Conservation (phyloP, 2,329 filamentous ascomycete species). For the Exophiala spinifera region DNA sequence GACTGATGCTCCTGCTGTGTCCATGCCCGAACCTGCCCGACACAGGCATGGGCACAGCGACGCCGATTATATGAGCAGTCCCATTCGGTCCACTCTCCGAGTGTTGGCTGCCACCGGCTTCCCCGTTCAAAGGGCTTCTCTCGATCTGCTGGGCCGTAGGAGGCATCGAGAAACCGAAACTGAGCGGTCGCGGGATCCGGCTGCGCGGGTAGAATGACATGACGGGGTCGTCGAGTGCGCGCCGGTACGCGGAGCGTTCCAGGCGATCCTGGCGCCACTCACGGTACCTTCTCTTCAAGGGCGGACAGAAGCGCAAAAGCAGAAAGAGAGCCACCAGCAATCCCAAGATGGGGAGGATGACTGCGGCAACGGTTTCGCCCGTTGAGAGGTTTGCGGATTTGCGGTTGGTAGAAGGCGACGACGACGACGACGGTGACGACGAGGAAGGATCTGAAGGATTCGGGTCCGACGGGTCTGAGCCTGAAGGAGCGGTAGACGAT, state of each 20-base stretch:
- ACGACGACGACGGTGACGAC: slow-evolving; percentile 7
- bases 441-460: background rate
- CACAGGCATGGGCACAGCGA: slow-evolving; percentile 16
- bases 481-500: background rate
- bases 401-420: background rate
- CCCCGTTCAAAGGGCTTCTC: slow-evolving; percentile 20
- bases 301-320: slow-evolving; percentile 17
- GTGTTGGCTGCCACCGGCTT: background rate
- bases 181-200: slow-evolving; percentile 15
- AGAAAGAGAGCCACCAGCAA: slow-evolving; percentile 16
- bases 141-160: slow-evolving; percentile 4
- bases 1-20: background rate
- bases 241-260: slow-evolving; percentile 21
- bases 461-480: slow-evolving; percentile 5
- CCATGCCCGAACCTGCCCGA: slow-evolving; percentile 10
- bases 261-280: slow-evolving; percentile 16
- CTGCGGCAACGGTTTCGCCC: slow-evolving; percentile 17
- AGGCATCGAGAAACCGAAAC: slow-evolving; percentile 19
- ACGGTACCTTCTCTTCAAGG: slow-evolving; percentile 11
- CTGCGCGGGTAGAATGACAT: slow-evolving; percentile 13
- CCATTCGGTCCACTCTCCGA: slow-evolving; percentile 1
- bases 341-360: slow-evolving; percentile 20
- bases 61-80: slow-evolving; percentile 12
- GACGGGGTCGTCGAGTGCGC: slow-evolving; percentile 22
- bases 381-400: slow-evolving; percentile 14